These are phyloP conservation scores for Sarocladiaceae sp. DNA, from an alignment of 2,329 filamentous ascomycete genomes.

Conservation along the genomic window DNA sequence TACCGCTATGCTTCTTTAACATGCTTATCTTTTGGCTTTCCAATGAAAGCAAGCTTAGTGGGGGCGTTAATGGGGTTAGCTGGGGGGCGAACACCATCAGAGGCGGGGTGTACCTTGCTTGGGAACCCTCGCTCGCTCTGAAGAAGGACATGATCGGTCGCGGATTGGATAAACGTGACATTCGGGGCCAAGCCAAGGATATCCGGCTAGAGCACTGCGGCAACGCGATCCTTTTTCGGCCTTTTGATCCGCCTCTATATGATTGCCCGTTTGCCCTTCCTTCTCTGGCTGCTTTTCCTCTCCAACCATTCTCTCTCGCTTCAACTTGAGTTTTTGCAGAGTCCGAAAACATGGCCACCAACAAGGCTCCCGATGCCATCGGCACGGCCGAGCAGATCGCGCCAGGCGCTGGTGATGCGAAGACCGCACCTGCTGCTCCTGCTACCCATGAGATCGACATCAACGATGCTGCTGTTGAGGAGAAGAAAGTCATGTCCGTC, in stretches of 20 bases:
- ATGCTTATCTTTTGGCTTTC: background rate
- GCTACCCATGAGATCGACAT: background rate
- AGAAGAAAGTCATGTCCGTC: conserved; percentile 13
- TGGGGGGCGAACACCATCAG: background rate
- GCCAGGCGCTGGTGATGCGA: background rate
- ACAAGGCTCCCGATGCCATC: background rate
- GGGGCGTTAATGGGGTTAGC: background rate
- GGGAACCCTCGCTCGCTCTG: background rate
- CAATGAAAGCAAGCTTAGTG: background rate
- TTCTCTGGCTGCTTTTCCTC: background rate
- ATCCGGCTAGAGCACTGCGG: no score
- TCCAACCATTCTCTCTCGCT: background rate
- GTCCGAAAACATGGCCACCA: background rate
- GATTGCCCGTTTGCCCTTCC: background rate
- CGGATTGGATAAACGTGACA: conserved; percentile 1
- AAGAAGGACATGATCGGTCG: background rate
- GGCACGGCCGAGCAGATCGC: background rate
- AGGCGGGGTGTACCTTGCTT: background rate
- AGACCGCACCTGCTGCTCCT: background rate
- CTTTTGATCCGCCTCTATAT: background rate
- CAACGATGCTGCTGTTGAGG: background rate
- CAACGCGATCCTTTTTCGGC: background rate
- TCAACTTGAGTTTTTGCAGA: background rate
- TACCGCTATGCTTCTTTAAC: background rate
- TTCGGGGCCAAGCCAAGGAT: background rate